Percentiles rank a stretch among this genome's conserved stretches.
Conservation (phyloP, 768 basidiomycete genomes). For the Trametes maxima region DNA sequence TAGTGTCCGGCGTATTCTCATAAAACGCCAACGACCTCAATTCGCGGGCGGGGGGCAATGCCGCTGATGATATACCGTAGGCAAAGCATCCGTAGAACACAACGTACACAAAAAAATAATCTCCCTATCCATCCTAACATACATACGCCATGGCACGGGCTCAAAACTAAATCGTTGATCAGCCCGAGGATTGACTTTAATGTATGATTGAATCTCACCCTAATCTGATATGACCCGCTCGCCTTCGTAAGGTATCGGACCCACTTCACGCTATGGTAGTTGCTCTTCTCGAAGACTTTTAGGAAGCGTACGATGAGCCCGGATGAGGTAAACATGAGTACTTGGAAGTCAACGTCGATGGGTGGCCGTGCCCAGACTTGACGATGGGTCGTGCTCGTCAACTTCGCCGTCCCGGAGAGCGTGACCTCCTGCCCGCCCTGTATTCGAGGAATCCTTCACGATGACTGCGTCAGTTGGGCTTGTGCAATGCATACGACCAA, state of each 20-base stretch:
- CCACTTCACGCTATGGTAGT: conserved; percentile 95
- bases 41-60: neutral
- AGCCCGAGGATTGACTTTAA: neutral
- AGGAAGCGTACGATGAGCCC: conserved; percentile 95
- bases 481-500: neutral
- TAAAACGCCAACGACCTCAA: too few species aligned
- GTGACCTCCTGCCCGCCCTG: conserved; percentile 94
- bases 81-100: neutral
- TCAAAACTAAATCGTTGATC: neutral
- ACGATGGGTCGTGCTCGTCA: conserved; percentile 87
- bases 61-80: neutral
- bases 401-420: conserved; percentile 75
- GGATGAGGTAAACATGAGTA: conserved; percentile 98
- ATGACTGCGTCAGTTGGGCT: neutral
- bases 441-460: conserved; percentile 82
- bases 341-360: conserved; percentile 98
- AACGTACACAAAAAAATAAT: neutral
- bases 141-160: neutral
- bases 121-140: neutral
- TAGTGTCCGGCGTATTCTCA: too few species aligned
- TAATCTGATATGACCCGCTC: conserved; percentile 89
- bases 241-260: conserved; percentile 94
- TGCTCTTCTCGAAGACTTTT: conserved; percentile 97
- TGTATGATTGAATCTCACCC: conserved; percentile 48
- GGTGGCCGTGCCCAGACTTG: conserved; percentile 99